phyloP scores from a whole-genome alignment of 2,329 filamentous ascomycete genomes.

The Claviceps sp. region DNA sequence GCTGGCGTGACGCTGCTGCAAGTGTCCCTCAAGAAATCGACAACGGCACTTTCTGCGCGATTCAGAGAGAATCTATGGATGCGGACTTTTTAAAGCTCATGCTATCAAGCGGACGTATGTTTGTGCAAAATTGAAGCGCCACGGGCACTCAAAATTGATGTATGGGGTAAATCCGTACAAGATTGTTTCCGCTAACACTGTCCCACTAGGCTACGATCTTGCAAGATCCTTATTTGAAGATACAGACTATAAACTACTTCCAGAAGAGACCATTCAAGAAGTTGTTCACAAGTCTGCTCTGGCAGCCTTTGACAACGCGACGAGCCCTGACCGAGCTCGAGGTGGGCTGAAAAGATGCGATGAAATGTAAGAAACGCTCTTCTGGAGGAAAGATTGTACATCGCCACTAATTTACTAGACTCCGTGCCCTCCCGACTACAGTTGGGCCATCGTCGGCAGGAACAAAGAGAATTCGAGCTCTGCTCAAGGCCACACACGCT shows the following conservation, averaged over 20 bases:
- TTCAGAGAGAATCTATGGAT: constrained; percentile 51
- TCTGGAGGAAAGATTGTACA: not conserved
- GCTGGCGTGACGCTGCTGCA: constrained; percentile 45
- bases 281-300: constrained; percentile 51
- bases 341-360: constrained; percentile 67
- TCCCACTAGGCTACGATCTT: constrained; percentile 41
- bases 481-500: constrained; percentile 60
- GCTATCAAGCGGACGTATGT: constrained; percentile 46
- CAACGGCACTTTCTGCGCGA: constrained; percentile 47
- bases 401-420: constrained; percentile 24
- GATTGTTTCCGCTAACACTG: constrained; percentile 5
- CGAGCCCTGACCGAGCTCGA: constrained; percentile 63
- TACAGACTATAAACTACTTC: constrained; percentile 33
- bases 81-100: constrained; percentile 57
- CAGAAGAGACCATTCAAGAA: constrained; percentile 38
- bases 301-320: constrained; percentile 66
- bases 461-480: constrained; percentile 41
- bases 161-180: no score
- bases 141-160: not conserved
- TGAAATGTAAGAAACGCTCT: constrained; percentile 46
- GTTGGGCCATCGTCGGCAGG: constrained; percentile 39
- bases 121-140: not conserved
- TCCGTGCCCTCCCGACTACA: constrained; percentile 48
- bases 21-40: constrained; percentile 27
- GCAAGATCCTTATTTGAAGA: constrained; percentile 49